Base-by-base conservation (phyloP, 257 asterid species). In the Rubia yunnanensis region DNA sequence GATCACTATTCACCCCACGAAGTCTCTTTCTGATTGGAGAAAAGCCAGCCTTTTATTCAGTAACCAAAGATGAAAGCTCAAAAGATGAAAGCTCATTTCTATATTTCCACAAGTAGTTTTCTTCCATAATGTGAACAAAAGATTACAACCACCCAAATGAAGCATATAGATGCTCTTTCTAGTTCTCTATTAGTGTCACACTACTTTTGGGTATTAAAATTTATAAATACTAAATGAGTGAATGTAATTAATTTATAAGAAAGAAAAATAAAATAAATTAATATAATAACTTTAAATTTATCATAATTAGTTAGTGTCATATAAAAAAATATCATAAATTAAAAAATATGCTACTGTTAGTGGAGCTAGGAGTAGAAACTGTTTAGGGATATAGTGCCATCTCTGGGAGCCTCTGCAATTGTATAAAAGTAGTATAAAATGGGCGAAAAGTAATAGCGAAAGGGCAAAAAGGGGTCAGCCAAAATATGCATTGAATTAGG, bases 1-100 rank as follows among this genome's bases (percentile, higher is more conserved):
- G 20, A 64, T 48, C 31, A 68, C 61, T 31, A 23, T 65, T 60
- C 53, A 59, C 41, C 32, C 60, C 73, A 70, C 74, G 24, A 50
- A 24, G 14, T 26, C 74, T 9, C 38, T 24, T 24, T 55, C 26
- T 27, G 44, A 62, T 52, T 62, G 74, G 74, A 62, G 26, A 31
- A 10, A 26, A 44, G 38, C 30, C 54, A 31, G 54, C 55, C 7
- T 38, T 50, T 5, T 26, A 4, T 23, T 66, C 67, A 70, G 74
- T 10, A 44, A 15, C n/a, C 22, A 44, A 44, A 10, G 48, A 39
- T 39, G 48, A 39, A 11, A 44, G 52, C 52, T 44, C 52, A 15
- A 44, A 44, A 10, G 48, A 39, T 39, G 48, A 39, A 11, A 44
- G 52, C 52, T 44, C 52, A 15, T 14, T 44, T 44, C 22, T 44